Base-by-base conservation (phyloP, 202 grass and related monocot species). In the Hordeum pubiflorum region DNA sequence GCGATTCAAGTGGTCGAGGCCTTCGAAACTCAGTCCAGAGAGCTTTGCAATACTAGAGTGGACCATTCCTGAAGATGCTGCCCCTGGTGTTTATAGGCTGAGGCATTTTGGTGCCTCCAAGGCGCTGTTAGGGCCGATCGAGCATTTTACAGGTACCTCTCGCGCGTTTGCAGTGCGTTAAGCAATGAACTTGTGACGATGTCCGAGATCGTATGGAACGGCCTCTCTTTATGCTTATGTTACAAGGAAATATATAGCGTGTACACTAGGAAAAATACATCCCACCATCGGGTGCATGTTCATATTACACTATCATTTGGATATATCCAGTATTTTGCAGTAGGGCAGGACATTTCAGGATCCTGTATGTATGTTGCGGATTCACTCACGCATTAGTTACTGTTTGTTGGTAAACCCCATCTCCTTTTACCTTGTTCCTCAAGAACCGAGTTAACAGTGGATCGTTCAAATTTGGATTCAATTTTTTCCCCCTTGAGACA, bases 41-140 rank as follows among this genome's bases (percentile, higher is more conserved):
- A 99, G 96, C 80, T 69, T 90, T 61, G 92, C 96, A 2, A 90
- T 80, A 1, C 73, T 99, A 48, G 92, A 99, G 52, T 99, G 96
- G 96, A 86, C 58, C 37, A 82, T 99, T 76, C 96, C 96, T 31
- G 88, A 91, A 76, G 88, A 89, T 40, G 83, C 81, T 22, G 65
- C 34, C 12, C 48, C 87, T 1, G 92, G 92, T 38, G 85, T 99
- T 34, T 99, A 99, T 69, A 91, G 96, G 66, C 56, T 99, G 34
- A 88, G 92, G 71, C 96, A 99, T 89, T 99, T 87, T 40, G 96
- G 96, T 60, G 90, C 96, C 72, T 87, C 89, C 0, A 99, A 96
- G 81, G 76, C 84, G 29, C 64, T 99, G 58, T 7, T 99, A 46
- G 96, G 96, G 6, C 87, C 83, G 11, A 66, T 96, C 75, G 85